Evolutionary conservation across 2,329 filamentous ascomycete species (phyloP).

Genomic region (Rugonectria rugulosa): DNA sequence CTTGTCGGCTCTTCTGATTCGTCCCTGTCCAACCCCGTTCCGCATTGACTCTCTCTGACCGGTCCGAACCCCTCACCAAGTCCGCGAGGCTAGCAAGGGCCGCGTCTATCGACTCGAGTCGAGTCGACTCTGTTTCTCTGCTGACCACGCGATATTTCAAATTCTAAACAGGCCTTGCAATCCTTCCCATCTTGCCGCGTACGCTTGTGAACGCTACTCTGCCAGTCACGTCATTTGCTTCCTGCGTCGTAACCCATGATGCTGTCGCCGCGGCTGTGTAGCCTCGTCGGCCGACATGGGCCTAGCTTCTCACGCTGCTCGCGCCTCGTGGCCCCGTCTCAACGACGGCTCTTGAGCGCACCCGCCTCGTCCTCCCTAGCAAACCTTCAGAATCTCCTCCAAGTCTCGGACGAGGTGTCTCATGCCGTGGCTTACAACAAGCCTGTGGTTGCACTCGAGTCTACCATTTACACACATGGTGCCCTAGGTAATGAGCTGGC

Average conservation of each 20-base stretch:
- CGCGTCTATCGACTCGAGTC: neutral
- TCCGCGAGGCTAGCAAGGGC: neutral
- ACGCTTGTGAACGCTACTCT: constrained; percentile 2
- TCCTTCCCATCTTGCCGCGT: neutral
- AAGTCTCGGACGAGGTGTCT: constrained; percentile 81
- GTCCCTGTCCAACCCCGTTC: neutral
- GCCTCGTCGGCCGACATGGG: constrained; percentile 27
- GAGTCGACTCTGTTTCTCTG: constrained; percentile 2
- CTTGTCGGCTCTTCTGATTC: neutral
- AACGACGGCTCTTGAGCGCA: constrained; percentile 33
- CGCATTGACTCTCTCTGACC: neutral
- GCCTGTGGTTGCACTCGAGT: constrained; percentile 92
- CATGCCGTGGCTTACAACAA: constrained; percentile 77
- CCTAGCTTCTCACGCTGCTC: constrained; percentile 28
- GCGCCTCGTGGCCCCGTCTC: constrained; percentile 23
- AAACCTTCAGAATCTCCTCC: constrained; percentile 59
- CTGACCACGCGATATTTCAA: constrained; percentile 10
- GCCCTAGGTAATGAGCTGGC: constrained; percentile 75
- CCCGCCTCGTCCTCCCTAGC: constrained; percentile 30
- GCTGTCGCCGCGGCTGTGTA: constrained; percentile 28
- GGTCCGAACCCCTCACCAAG: neutral
- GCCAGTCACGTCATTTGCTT: neutral
- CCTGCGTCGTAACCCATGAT: constrained; percentile 18
- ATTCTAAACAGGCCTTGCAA: constrained; percentile 7
- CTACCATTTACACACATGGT: constrained; percentile 97